These are phyloP conservation scores for Fulvia fulva DNA, from an alignment of 2,329 filamentous ascomycete species.

Conservation along the genomic window DNA sequence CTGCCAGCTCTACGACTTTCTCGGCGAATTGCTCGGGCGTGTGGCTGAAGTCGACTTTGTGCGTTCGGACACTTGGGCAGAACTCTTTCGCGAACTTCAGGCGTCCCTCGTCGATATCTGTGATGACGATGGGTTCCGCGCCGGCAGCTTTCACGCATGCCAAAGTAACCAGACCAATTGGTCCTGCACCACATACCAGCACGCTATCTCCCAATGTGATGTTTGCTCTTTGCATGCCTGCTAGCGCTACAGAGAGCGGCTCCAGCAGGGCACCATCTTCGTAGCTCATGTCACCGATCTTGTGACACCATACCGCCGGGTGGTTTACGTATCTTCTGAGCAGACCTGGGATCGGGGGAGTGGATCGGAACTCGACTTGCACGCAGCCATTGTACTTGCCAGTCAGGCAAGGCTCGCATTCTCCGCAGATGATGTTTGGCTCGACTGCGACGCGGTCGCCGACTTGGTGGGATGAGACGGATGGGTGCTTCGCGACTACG, in stretches of 20 bases:
- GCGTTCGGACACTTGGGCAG: constrained; percentile 73
- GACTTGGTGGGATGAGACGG: constrained; percentile 70
- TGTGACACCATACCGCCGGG: constrained; percentile 91
- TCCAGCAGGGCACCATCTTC: constrained; percentile 90
- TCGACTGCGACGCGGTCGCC: constrained; percentile 93
- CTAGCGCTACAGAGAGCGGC: constrained; percentile 82
- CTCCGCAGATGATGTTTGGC: constrained; percentile 87
- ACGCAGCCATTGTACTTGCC: constrained; percentile 96
- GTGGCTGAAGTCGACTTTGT: constrained; percentile 64
- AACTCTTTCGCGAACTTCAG: constrained; percentile 80
- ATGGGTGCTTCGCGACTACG: constrained; percentile 74
- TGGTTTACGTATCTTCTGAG: constrained; percentile 92
- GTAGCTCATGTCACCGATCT: constrained; percentile 86
- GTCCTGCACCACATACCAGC: constrained; percentile 86
- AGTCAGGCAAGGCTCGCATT: constrained; percentile 85
- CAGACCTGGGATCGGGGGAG: constrained; percentile 81
- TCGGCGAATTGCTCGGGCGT: constrained; percentile 68
- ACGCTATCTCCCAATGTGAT: constrained; percentile 81
- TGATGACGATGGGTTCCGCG: constrained; percentile 86
- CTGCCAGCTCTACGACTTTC: constrained; percentile 66
- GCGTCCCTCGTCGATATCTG: constrained; percentile 85
- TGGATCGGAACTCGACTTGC: constrained; percentile 79
- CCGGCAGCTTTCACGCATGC: constrained; percentile 82
- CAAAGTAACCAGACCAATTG: constrained; percentile 86
- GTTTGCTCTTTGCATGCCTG: constrained; percentile 77